Conservation (phyloP, 1,284 basidiomycete species). For the Boletus sp. region DNA sequence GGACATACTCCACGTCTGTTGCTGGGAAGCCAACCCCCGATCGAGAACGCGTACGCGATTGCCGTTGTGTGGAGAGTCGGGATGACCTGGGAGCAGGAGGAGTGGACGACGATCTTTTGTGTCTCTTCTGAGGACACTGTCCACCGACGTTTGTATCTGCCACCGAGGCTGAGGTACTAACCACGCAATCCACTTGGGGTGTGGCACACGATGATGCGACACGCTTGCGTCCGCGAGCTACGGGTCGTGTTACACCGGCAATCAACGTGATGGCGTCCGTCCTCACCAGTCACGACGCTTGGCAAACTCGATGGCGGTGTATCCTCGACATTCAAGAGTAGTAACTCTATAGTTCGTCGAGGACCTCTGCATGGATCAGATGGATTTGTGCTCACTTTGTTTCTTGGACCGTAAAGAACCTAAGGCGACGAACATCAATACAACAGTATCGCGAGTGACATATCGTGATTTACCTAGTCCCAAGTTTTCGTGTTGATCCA, state of each 20-base stretch:
- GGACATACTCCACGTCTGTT: constrained; percentile 6
- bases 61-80: constrained; percentile 9
- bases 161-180: constrained; percentile 2
- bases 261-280: background rate
- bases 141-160: background rate
- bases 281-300: constrained; percentile 18
- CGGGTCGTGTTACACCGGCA: constrained; percentile 5
- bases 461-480: constrained; percentile 15
- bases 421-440: constrained; percentile 16
- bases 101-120: constrained; percentile 22
- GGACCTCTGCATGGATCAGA: background rate
- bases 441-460: background rate
- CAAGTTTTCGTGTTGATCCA: constrained; percentile 11
- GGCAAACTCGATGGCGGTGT: constrained; percentile 8
- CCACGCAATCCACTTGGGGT: constrained; percentile 2
- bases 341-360: constrained; percentile 12
- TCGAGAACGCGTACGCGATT: constrained; percentile 14
- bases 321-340: constrained; percentile 9
- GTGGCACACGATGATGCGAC: background rate
- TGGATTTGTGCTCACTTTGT: constrained; percentile 13
- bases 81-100: constrained; percentile 12
- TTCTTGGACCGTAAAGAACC: constrained; percentile 16
- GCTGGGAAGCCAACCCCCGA: constrained; percentile 20
- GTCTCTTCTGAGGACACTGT: constrained; percentile 21
- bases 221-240: constrained; percentile 24